Evolutionary conservation across 129 eudicot species (phyloP).

Genomic region (carrot (Daucus carota)): DNA sequence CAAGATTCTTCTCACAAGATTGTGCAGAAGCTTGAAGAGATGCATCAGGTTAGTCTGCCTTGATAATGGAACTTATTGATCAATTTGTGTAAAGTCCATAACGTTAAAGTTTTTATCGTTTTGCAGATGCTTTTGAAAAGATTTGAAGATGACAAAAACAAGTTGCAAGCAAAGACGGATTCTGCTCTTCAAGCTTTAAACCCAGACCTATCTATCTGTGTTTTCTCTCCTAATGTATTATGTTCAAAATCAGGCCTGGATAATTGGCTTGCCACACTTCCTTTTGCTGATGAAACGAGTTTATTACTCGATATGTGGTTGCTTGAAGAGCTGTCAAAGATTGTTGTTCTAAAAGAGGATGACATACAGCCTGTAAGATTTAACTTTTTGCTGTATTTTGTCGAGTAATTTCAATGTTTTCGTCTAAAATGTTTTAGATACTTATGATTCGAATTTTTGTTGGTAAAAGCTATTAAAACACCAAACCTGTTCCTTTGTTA

Average conservation of each 20-base stretch:
- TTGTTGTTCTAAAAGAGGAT: slow-evolving; percentile 29
- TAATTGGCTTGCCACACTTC: slow-evolving; percentile 54
- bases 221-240: slow-evolving; percentile 36
- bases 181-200: slow-evolving; percentile 19
- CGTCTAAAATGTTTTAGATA: neutral
- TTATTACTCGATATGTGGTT: slow-evolving; percentile 58
- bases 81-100: neutral
- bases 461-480: neutral
- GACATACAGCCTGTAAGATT: slow-evolving; percentile 42
- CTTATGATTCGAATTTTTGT: neutral
- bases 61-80: neutral
- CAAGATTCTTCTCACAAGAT: slow-evolving; percentile 27
- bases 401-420: neutral
- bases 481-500: neutral
- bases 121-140: slow-evolving; percentile 51
- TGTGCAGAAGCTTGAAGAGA: slow-evolving; percentile 56
- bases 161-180: slow-evolving; percentile 26
- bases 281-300: slow-evolving; percentile 53
- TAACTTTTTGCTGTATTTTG: neutral
- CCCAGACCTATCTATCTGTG: slow-evolving; percentile 34
- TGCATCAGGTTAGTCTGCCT: slow-evolving; percentile 52
- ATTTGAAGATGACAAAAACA: slow-evolving; percentile 45
- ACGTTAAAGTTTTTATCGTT: slow-evolving; percentile 1
- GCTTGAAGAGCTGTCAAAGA: slow-evolving; percentile 52
- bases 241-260: slow-evolving; percentile 41